Conservation (phyloP, 768 basidiomycete species). For the Baorangia bicolor region DNA sequence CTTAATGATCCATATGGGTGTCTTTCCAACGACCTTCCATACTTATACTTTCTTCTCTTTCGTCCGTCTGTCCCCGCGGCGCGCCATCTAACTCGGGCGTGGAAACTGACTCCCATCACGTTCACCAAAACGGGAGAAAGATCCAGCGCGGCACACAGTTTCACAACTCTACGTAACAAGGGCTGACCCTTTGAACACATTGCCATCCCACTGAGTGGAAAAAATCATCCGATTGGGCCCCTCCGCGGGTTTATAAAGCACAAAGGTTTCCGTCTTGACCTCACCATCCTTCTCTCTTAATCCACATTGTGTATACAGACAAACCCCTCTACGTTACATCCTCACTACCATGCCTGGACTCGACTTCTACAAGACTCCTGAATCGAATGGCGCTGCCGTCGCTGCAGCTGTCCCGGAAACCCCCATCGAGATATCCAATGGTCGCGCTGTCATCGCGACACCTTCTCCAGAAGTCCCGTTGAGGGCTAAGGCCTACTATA, state of each 20-base stretch:
- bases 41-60: constrained; percentile 9
- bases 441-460: background rate
- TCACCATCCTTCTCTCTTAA: constrained; percentile 9
- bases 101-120: constrained; percentile 1
- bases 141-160: constrained; percentile 9
- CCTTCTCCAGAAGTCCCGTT: constrained; percentile 11
- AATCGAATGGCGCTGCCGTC: background rate
- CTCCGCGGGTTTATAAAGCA: constrained; percentile 23
- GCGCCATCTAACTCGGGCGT: background rate
- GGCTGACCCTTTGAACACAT: constrained; percentile 23
- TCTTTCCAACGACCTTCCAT: constrained; percentile 6
- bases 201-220: constrained; percentile 7
- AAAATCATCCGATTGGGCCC: constrained; percentile 13
- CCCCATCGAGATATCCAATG: constrained; percentile 1
- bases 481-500: constrained; percentile 49
- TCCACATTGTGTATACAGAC: constrained; percentile 25
- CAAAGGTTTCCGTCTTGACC: background rate
- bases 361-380: constrained; percentile 30
- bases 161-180: constrained; percentile 23
- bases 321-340: constrained; percentile 2
- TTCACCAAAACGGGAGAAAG: constrained; percentile 10
- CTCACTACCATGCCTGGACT: constrained; percentile 33
- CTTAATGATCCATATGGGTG: constrained; percentile 8
- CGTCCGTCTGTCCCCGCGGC: constrained; percentile 27
- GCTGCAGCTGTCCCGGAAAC: background rate